Conservation (phyloP, 306 rosid genomes). For the Pyrus bretschneideri region DNA sequence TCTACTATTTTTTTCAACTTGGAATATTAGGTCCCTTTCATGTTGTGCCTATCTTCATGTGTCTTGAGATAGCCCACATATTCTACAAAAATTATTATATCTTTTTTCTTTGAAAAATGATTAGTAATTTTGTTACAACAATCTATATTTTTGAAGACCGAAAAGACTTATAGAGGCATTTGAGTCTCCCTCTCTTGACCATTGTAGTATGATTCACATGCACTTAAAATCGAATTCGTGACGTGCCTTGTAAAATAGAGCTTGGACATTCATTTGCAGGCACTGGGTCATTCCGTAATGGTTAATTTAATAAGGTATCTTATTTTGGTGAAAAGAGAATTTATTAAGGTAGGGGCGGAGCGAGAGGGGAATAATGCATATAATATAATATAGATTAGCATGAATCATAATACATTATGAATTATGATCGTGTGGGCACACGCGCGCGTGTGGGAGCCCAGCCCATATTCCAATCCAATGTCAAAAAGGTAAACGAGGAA, state of each 20-base stretch:
- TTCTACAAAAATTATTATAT: no score
- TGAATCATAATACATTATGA: not conserved
- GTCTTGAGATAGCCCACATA: not conserved
- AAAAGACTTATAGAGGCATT: no score
- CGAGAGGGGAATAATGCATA: not conserved
- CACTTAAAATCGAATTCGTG: no score
- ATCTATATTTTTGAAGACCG: accelerated
- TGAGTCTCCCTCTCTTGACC: accelerated
- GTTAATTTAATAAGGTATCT: no score
- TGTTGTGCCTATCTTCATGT: not conserved
- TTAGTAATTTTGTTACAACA: no score
- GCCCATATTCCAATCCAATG: slow-evolving; percentile 21
- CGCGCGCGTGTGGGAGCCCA: not conserved
- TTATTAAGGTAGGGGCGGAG: not conserved
- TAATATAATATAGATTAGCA: not conserved
- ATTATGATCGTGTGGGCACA: not conserved
- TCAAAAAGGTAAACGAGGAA: slow-evolving; percentile 49
- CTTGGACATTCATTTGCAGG: accelerated
- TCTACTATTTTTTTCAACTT: not conserved
- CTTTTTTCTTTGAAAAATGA: no score
- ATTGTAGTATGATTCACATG: no score
- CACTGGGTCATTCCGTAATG: no score
- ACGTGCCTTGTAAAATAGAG: no score
- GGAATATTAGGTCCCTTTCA: not conserved
- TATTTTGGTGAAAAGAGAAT: not conserved